These are phyloP conservation scores for Passiflora organensis DNA, from an alignment of 345 rosid species.

Conservation along the genomic window DNA sequence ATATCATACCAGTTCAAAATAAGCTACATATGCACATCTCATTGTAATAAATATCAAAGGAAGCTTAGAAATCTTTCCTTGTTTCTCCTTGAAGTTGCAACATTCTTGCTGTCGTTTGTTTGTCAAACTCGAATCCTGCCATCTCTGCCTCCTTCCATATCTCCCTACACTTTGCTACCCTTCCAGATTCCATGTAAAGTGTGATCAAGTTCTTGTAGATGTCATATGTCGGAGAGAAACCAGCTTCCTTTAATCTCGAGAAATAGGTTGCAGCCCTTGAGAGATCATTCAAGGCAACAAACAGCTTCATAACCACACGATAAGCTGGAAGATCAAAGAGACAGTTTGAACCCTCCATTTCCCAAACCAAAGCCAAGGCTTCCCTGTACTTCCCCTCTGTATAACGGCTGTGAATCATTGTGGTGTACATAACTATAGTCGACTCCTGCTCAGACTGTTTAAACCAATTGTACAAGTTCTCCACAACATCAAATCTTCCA, in stretches of 20 bases:
- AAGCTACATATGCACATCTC: too few species aligned
- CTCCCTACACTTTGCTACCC: constrained; percentile 64
- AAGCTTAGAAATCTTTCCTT: constrained; percentile 15
- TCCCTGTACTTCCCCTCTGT: constrained; percentile 56
- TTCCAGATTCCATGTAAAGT: constrained; percentile 47
- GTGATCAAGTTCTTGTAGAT: constrained; percentile 49
- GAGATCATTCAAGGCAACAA: constrained; percentile 67
- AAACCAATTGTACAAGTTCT: constrained; percentile 62
- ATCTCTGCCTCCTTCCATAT: constrained; percentile 63
- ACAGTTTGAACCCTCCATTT: constrained; percentile 69
- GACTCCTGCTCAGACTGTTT: constrained; percentile 48
- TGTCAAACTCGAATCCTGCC: constrained; percentile 65
- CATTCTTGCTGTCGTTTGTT: constrained; percentile 25
- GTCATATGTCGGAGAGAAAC: constrained; percentile 72
- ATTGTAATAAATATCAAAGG: too few species aligned
- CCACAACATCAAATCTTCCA: constrained; percentile 51
- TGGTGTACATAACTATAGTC: constrained; percentile 79
- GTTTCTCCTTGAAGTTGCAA: constrained; percentile 36
- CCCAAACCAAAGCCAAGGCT: constrained; percentile 84
- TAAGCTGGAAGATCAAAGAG: constrained; percentile 84
- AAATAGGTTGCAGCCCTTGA: constrained; percentile 70
- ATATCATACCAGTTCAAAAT: too few species aligned
- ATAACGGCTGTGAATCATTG: constrained; percentile 64
- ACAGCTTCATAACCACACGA: constrained; percentile 68
- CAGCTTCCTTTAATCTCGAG: constrained; percentile 77